Evolutionary conservation across 208 protist genomes (phyloP).

Genomic region (Endotrypanum monterogeii): DNA sequence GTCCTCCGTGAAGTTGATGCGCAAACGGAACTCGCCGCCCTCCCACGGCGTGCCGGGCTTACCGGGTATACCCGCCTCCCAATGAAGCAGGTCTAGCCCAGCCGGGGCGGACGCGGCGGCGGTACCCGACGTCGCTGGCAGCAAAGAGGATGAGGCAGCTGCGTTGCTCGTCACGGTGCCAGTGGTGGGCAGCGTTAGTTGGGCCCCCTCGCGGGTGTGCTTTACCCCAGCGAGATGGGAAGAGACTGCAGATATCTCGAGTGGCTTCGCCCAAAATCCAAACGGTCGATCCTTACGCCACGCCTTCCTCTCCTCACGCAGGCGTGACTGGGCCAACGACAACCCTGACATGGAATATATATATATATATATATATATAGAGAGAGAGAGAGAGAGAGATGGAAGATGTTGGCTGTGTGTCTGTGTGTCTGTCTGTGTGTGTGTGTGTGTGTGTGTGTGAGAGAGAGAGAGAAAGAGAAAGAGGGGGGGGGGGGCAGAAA

Average conservation of each 20-base stretch:
- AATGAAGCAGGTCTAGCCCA: slow-evolving; percentile 94
- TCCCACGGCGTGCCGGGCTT: slow-evolving; percentile 96
- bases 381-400: not conserved
- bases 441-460: no score
- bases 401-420: no score
- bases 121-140: not conserved
- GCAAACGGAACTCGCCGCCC: slow-evolving; percentile 94
- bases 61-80: slow-evolving; percentile 98
- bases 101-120: slow-evolving; percentile 33
- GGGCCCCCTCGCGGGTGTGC: slow-evolving; percentile 18
- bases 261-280: slow-evolving; percentile 86
- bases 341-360: slow-evolving; percentile 57
- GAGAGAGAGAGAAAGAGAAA: no score
- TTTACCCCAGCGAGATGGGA: slow-evolving; percentile 2
- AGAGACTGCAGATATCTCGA: slow-evolving; percentile 31
- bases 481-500: no score
- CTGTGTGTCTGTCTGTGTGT: no score
- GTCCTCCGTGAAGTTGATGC: slow-evolving; percentile 97
- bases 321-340: slow-evolving; percentile 78
- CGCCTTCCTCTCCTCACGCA: slow-evolving; percentile 87
- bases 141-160: slow-evolving; percentile 10
- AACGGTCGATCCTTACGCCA: slow-evolving; percentile 88
- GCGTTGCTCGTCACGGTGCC: not conserved
- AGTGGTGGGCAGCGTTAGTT: slow-evolving; percentile 5
- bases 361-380: slow-evolving; percentile 7